phyloP scores from a whole-genome alignment of 2,329 filamentous ascomycete genomes.

The Penicillium sumatraense region DNA sequence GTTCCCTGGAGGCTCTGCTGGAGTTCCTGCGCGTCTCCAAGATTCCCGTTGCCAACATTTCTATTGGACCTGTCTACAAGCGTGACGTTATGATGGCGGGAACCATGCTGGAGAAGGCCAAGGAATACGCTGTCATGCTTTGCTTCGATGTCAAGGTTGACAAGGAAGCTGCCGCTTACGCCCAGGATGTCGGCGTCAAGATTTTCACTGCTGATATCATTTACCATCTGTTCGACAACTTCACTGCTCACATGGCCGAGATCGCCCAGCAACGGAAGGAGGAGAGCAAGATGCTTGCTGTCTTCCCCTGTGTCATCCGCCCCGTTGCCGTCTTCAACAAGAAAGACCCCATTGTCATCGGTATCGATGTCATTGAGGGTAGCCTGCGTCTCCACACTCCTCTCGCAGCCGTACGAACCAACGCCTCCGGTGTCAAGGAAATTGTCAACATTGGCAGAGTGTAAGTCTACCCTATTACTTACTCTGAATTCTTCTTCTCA shows the following conservation, averaged over 20 bases:
- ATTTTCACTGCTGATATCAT: slow-evolving; percentile 99
- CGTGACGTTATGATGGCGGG: slow-evolving; percentile 93
- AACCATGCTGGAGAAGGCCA: slow-evolving; percentile 93
- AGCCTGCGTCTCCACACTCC: slow-evolving; percentile 85
- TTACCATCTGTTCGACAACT: slow-evolving; percentile 96
- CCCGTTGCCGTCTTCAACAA: slow-evolving; percentile 98
- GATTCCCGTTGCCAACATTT: slow-evolving; percentile 96
- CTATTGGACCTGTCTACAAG: slow-evolving; percentile 96
- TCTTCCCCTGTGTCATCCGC: slow-evolving; percentile 92
- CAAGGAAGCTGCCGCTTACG: slow-evolving; percentile 89
- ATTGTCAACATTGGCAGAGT: slow-evolving; percentile 87
- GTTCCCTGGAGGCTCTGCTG: slow-evolving; percentile 91
- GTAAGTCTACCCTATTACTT: slow-evolving; percentile 61
- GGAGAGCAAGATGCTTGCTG: slow-evolving; percentile 90
- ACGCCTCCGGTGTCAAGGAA: slow-evolving; percentile 79
- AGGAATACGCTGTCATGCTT: slow-evolving; percentile 97
- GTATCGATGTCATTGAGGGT: slow-evolving; percentile 94
- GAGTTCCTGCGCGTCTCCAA: slow-evolving; percentile 96
- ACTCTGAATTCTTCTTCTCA: neutral
- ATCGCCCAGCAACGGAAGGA: slow-evolving; percentile 92
- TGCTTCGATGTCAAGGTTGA: slow-evolving; percentile 99
- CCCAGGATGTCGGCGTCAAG: slow-evolving; percentile 93
- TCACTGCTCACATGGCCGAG: slow-evolving; percentile 91
- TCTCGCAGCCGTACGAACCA: slow-evolving; percentile 82
- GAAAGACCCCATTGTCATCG: slow-evolving; percentile 90